Evolutionary conservation across 768 basidiomycete species (phyloP).

Genomic region (Cantharellus anzutake): DNA sequence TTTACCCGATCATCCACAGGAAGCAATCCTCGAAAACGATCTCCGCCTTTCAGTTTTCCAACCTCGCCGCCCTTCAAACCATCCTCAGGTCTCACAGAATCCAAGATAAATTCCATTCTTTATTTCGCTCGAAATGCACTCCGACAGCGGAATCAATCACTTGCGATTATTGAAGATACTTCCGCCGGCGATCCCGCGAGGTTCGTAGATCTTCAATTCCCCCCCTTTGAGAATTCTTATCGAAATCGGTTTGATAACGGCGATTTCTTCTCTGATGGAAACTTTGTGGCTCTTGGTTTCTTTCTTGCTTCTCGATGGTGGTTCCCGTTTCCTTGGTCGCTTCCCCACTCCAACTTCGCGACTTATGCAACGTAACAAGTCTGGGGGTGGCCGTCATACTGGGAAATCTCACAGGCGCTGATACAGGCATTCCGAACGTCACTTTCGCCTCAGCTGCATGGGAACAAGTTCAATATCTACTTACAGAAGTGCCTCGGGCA

Average conservation of each 20-base stretch:
- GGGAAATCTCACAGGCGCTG: constrained; percentile 9
- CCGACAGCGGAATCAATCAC: constrained; percentile 1
- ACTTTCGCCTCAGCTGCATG: constrained; percentile 7
- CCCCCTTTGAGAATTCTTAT: not conserved
- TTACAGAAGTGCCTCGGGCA: constrained; percentile 10
- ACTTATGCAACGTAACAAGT: not conserved
- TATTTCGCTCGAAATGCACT: constrained; percentile 7
- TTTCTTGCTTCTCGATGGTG: not conserved
- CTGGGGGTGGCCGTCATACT: constrained; percentile 8
- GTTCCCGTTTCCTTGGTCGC: not conserved
- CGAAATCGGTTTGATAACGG: not conserved
- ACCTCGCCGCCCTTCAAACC: constrained; percentile 2
- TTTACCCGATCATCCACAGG: not conserved
- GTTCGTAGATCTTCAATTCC: constrained; percentile 3
- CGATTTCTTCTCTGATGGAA: not conserved
- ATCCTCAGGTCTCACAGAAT: constrained; percentile 1
- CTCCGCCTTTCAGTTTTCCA: constrained; percentile 13
- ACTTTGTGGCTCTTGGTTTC: not conserved
- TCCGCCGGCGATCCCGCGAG: constrained; percentile 17
- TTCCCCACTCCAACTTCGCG: not conserved
- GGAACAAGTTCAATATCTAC: constrained; percentile 13
- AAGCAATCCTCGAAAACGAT: constrained; percentile 15
- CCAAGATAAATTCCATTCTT: constrained; percentile 7
- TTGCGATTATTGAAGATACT: constrained; percentile 11
- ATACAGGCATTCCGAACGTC: not conserved